Conservation (phyloP, 495 filamentous ascomycete species). For the Podospora bellae-mahoneyi region DNA sequence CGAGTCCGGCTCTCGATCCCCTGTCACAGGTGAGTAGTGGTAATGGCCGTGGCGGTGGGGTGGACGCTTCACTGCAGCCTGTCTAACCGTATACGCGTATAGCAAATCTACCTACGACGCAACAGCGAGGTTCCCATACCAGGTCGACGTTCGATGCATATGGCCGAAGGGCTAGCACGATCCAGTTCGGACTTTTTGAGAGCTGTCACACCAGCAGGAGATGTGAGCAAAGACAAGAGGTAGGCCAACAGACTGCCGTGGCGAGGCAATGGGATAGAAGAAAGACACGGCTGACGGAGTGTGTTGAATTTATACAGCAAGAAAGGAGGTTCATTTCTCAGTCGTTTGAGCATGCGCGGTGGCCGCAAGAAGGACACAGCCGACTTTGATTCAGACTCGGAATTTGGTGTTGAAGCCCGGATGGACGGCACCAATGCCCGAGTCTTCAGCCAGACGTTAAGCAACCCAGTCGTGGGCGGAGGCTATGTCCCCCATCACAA, state of each 20-base stretch:
- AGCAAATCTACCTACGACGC: slow-evolving; percentile 77
- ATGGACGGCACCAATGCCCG: slow-evolving; percentile 77
- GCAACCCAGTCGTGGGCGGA: slow-evolving; percentile 62
- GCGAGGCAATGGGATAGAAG: neutral
- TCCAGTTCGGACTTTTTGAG: slow-evolving; percentile 38
- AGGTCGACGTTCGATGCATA: slow-evolving; percentile 51
- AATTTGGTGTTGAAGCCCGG: slow-evolving; percentile 61
- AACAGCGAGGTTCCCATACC: slow-evolving; percentile 70
- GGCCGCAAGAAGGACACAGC: slow-evolving; percentile 66
- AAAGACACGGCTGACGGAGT: slow-evolving; percentile 12
- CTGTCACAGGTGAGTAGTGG: slow-evolving; percentile 42
- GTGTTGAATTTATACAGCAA: slow-evolving; percentile 37
- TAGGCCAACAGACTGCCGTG: slow-evolving; percentile 35
- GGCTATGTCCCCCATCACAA: slow-evolving; percentile 87
- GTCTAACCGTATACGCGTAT: neutral
- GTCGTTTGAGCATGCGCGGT: slow-evolving; percentile 68
- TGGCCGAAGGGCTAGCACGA: slow-evolving; percentile 40
- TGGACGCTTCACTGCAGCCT: neutral
- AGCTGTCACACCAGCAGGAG: slow-evolving; percentile 30
- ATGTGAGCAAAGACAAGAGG: slow-evolving; percentile 63
- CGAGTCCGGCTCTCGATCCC: slow-evolving; percentile 40
- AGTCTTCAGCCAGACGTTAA: slow-evolving; percentile 57
- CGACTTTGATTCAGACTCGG: slow-evolving; percentile 67
- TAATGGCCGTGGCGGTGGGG: slow-evolving; percentile 12
- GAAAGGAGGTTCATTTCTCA: slow-evolving; percentile 88